A percentile compares a stretch with the other conserved stretches of the same genome.
phyloP scores from a whole-genome alignment of 805 yeast species.

The Saturnispora serradocipensis region DNA sequence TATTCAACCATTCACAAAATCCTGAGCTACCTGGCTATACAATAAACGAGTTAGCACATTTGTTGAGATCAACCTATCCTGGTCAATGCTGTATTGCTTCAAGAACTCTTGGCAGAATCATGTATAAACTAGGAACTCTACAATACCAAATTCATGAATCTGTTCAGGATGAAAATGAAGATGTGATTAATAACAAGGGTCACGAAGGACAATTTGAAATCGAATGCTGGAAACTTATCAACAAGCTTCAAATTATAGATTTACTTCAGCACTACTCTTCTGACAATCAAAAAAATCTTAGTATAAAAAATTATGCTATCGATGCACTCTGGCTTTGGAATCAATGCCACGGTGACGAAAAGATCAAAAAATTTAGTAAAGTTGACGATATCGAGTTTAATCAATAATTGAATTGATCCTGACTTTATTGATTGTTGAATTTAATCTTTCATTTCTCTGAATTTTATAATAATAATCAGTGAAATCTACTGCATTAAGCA shows the following conservation, averaged over 20 bases:
- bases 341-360: conserved; percentile 37
- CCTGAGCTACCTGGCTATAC: conserved; percentile 94
- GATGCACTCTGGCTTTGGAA: conserved; percentile 92
- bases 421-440: conserved; percentile 51
- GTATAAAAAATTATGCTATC: conserved; percentile 73
- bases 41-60: conserved; percentile 67
- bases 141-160: conserved; percentile 33
- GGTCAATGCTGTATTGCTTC: conserved; percentile 84
- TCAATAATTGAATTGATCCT: conserved; percentile 19
- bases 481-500: conserved; percentile 77
- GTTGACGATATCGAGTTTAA: conserved; percentile 5
- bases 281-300: conserved; percentile 50
- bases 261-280: conserved; percentile 60
- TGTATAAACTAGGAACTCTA: conserved; percentile 66
- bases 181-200: conserved; percentile 12
- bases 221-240: conserved; percentile 64
- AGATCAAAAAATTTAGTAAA: conserved; percentile 12
- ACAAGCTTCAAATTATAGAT: conserved; percentile 53
- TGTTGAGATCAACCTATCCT: conserved; percentile 68
- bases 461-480: conserved; percentile 83
- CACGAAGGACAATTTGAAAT: conserved; percentile 37
- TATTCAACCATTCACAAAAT: conserved; percentile 86
- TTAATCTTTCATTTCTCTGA: conserved; percentile 70
- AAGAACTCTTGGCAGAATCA: conserved; percentile 76
- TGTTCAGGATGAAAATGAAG: conserved; percentile 32